These are phyloP conservation scores for Xylariaceae sp. DNA, from an alignment of 2,329 filamentous ascomycete species.

Conservation along the genomic window DNA sequence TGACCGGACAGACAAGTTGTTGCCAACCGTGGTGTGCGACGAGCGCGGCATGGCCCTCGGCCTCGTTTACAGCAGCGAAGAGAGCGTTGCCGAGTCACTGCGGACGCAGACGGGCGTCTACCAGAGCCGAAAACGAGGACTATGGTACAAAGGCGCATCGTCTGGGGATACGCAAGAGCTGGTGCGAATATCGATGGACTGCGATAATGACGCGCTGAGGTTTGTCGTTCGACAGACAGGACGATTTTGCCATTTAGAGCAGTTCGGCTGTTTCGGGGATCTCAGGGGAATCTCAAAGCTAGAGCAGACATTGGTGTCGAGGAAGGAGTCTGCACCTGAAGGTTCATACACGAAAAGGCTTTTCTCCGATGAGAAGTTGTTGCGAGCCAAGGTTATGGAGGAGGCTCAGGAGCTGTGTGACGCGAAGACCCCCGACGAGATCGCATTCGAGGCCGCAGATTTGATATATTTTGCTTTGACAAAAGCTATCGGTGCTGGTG, in stretches of 20 bases:
- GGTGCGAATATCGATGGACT: constrained; percentile 79
- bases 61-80: constrained; percentile 88
- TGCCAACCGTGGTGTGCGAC: constrained; percentile 88
- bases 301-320: constrained; percentile 78
- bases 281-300: constrained; percentile 77
- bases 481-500: constrained; percentile 80
- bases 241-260: constrained; percentile 89
- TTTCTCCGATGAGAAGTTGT: constrained; percentile 85
- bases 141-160: constrained; percentile 95
- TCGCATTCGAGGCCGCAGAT: constrained; percentile 93
- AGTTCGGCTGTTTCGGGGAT: constrained; percentile 87
- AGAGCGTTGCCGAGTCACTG: constrained; percentile 84
- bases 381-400: constrained; percentile 96
- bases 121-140: constrained; percentile 87
- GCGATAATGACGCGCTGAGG: constrained; percentile 86
- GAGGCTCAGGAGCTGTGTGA: constrained; percentile 94
- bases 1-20: constrained; percentile 77
- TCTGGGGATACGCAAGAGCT: constrained; percentile 93
- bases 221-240: constrained; percentile 90
- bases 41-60: constrained; percentile 81
- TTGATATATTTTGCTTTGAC: constrained; percentile 93
- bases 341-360: constrained; percentile 92
- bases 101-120: constrained; percentile 80
- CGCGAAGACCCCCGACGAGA: constrained; percentile 73
- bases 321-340: constrained; percentile 76